Percentiles rank a stretch among this genome's conserved stretches.
phyloP scores from a whole-genome alignment of 345 rosid species.

The Arabidopsis thaliana region DNA sequence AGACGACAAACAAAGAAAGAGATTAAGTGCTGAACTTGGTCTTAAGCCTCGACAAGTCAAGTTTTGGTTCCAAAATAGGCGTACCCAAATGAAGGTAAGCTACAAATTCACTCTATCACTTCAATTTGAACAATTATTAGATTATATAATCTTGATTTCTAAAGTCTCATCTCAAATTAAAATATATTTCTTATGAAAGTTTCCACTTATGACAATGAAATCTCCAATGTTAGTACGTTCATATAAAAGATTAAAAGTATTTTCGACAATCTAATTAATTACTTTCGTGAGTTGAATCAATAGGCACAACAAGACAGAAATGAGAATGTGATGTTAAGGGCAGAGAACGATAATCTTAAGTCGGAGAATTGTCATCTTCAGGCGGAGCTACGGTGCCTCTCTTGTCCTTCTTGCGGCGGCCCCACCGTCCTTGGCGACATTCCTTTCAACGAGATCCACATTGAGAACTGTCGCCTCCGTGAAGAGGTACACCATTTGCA shows the following conservation, averaged over 20 bases:
- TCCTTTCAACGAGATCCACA: conserved; percentile 74
- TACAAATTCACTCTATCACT: not conserved
- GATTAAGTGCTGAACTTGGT: conserved; percentile 88
- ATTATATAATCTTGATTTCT: not conserved
- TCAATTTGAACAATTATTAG: not conserved
- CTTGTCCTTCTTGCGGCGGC: conserved; percentile 84
- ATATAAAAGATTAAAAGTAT: not conserved
- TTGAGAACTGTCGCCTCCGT: conserved; percentile 84
- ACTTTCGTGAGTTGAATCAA: not conserved
- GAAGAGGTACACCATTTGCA: conserved; percentile 65
- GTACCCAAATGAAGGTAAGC: conserved; percentile 94
- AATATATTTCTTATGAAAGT: not conserved
- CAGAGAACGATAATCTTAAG: conserved; percentile 80
- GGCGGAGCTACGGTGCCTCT: conserved; percentile 65
- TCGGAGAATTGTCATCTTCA: conserved; percentile 78
- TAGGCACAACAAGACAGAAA: conserved; percentile 92
- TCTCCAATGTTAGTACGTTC: not conserved
- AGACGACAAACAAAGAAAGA: conserved; percentile 89
- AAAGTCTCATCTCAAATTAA: not conserved
- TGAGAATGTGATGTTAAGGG: conserved; percentile 74
- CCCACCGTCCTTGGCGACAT: conserved; percentile 70
- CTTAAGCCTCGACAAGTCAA: conserved; percentile 95
- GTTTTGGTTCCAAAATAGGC: conserved; percentile 99
- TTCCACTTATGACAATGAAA: not conserved
- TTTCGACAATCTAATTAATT: not conserved